These are phyloP conservation scores for Steccherinum ochraceum DNA, from an alignment of 768 basidiomycete genomes.

Conservation along the genomic window DNA sequence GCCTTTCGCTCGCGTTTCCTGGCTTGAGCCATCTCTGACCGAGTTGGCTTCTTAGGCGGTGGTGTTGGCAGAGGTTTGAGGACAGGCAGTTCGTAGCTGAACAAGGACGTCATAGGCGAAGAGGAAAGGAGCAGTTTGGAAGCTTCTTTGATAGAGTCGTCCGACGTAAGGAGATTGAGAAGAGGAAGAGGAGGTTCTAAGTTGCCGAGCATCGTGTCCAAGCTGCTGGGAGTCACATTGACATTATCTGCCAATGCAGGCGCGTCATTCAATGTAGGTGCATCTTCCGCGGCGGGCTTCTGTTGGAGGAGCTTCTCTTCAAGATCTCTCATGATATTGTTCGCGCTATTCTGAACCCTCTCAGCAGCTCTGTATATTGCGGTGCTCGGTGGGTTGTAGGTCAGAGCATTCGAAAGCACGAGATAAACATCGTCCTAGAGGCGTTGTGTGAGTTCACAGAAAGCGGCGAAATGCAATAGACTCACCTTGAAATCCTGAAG, in stretches of 20 bases:
- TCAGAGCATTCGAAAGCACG: slow-evolving; percentile 78
- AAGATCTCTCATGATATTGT: slow-evolving; percentile 38
- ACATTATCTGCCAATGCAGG: not conserved
- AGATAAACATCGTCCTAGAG: slow-evolving; percentile 73
- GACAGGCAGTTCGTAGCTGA: slow-evolving; percentile 59
- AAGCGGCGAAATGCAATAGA: not conserved
- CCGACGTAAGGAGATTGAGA: slow-evolving; percentile 50
- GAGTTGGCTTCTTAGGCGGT: slow-evolving; percentile 29
- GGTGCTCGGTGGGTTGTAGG: slow-evolving; percentile 79
- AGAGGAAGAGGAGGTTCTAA: slow-evolving; percentile 64
- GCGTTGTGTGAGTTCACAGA: slow-evolving; percentile 1
- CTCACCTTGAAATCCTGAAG: slow-evolving; percentile 63
- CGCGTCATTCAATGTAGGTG: not conserved
- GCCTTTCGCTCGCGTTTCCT: slow-evolving; percentile 25
- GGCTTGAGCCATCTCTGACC: slow-evolving; percentile 23
- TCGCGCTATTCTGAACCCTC: slow-evolving; percentile 44
- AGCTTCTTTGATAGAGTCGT: slow-evolving; percentile 45
- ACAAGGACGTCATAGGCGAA: slow-evolving; percentile 59
- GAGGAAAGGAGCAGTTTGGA: slow-evolving; percentile 48
- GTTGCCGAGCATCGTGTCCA: slow-evolving; percentile 44
- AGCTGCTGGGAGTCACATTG: not conserved
- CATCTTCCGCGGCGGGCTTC: not conserved
- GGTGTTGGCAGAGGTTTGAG: slow-evolving; percentile 58
- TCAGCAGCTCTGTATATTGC: slow-evolving; percentile 63
- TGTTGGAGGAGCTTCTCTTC: slow-evolving; percentile 20